Conservation (phyloP, 75 land plant species). For the Pseudotsuga menziesii region DNA sequence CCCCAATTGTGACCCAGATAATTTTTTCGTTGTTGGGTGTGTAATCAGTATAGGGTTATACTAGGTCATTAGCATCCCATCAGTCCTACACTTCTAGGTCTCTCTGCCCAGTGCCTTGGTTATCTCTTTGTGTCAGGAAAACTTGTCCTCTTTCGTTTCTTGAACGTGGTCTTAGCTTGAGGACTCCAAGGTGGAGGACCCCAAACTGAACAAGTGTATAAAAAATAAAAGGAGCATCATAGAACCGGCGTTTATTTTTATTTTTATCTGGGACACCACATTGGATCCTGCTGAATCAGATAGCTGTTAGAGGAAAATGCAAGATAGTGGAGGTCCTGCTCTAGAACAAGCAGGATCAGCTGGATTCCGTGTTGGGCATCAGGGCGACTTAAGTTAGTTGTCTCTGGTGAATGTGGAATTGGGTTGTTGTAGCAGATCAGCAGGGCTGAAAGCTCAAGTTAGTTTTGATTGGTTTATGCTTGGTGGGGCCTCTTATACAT, state of each 20-base stretch:
- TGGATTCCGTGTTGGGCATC: not conserved
- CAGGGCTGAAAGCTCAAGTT: too few relatives aligned
- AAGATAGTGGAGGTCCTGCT: not conserved
- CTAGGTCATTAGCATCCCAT: not conserved
- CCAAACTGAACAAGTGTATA: not conserved
- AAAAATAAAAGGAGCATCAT: not conserved
- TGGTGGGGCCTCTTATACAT: too few relatives aligned
- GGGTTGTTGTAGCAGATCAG: too few relatives aligned
- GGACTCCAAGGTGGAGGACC: not conserved
- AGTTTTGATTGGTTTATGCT: too few relatives aligned
- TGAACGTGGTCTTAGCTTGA: conserved; percentile 7
- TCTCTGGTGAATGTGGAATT: too few relatives aligned
- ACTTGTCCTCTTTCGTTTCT: conserved; percentile 5
- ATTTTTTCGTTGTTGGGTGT: too few relatives aligned
- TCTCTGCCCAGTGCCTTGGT: not conserved
- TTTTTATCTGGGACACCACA: not conserved
- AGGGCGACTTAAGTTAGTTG: not conserved
- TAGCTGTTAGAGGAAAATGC: not conserved
- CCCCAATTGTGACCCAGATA: not conserved
- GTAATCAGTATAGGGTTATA: not conserved
- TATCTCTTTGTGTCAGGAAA: not conserved
- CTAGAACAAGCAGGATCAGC: not conserved
- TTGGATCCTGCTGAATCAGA: not conserved
- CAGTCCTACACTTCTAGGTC: not conserved
- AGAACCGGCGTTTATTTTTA: not conserved